Conservation (phyloP, 306 rosid species). For the Quercus variabilis region DNA sequence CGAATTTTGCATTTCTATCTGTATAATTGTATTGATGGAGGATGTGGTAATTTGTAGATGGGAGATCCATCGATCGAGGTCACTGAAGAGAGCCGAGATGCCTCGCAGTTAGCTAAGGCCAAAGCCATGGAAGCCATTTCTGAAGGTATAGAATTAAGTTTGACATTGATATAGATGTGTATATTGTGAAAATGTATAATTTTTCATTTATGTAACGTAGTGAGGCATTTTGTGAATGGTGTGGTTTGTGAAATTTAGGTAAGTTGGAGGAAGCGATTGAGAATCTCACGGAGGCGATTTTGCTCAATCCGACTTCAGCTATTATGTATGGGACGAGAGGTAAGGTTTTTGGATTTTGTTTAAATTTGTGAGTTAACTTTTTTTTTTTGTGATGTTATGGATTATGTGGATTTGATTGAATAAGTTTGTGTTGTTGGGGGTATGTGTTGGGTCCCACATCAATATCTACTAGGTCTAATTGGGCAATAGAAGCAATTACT, state of each 20-base stretch:
- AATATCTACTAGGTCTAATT: too few species aligned
- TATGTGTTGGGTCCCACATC: neutral
- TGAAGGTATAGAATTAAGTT: conserved; percentile 41
- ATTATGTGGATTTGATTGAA: neutral
- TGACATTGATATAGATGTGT: neutral
- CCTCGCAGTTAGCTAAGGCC: conserved; percentile 64
- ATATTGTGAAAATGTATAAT: neutral
- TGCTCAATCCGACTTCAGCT: conserved; percentile 79
- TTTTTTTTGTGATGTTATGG: neutral
- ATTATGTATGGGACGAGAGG: conserved; percentile 92
- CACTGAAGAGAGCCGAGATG: conserved; percentile 74
- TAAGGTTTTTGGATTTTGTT: conserved; percentile 15
- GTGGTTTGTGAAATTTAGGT: conserved; percentile 36
- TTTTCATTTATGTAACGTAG: neutral
- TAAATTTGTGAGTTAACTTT: neutral
- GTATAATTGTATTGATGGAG: neutral
- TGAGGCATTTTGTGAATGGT: neutral
- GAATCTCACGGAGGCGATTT: conserved; percentile 70
- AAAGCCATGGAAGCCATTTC: conserved; percentile 76
- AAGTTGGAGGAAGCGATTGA: conserved; percentile 74
- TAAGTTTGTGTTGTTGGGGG: conserved; percentile 10
- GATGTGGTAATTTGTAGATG: conserved; percentile 51
- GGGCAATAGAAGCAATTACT: too few species aligned
- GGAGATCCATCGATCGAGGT: conserved; percentile 72
- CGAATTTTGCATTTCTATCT: neutral